Evolutionary conservation across 2,329 filamentous ascomycete genomes (phyloP), one percentile per base, ranked within the genome.

Genomic region (Myriosclerotinia curreyana): DNA sequence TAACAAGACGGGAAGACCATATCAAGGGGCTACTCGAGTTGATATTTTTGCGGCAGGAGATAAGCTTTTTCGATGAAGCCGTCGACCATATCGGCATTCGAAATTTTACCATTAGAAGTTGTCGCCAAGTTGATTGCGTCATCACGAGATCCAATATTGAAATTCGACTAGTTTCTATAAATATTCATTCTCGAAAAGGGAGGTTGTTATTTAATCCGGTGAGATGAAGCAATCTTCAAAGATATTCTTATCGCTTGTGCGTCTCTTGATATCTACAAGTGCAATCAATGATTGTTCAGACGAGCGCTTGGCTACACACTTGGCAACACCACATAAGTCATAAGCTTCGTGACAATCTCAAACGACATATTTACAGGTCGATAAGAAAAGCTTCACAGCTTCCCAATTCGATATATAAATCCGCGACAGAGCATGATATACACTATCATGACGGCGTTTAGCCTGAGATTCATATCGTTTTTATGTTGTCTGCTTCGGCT

Each of bases 331-430:
- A 63, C 61, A 28, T 22, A 28, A 31, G n/a, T 12, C 20, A 20
- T n/a, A 36, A 11, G 36, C 25, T 59, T 12, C 38, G 52, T 56
- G 28, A 44, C 61, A 63, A 63, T 63, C 42, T 11, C 22, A 20
- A 28, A 8, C 20, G 20, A 28, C 42, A 38, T 46, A 34, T 31
- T 25, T 58, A 14, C 20, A 44, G 20, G 12, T 42, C 36, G 61
- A 63, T 63, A 63, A 63, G 61, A 50, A 50, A 58, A 49, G 34
- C 44, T 58, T 63, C 52, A 40, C 44, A 62, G 11, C 52, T 62
- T 56, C 60, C 60, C 51, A 44, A 50, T 63, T 42, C 20, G 44
- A 36, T 22, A 28, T 34, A 6, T 20, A 15, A 15, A 31, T 14
- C 38, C 9, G 14, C 25, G 12, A 15, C 15, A 22, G 61, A 22